phyloP scores from a whole-genome alignment of 306 rosid species.

The Rosa chinensis region DNA sequence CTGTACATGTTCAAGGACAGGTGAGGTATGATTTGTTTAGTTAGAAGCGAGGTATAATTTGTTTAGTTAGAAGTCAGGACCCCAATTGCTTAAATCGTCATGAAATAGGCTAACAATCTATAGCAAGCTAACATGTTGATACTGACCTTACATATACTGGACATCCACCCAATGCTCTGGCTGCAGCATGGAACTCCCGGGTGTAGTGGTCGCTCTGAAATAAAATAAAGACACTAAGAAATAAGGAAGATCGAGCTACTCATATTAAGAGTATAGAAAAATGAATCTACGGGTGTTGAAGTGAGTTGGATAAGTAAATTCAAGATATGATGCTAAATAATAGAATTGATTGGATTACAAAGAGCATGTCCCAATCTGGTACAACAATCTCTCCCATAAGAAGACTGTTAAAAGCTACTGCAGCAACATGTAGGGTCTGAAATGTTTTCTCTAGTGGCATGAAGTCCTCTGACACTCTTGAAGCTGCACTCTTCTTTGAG shows the following conservation, averaged over 20 bases:
- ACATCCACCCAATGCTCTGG: constrained; percentile 84
- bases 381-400: constrained; percentile 70
- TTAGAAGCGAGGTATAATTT: not conserved
- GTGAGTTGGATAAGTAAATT: not conserved
- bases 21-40: not conserved
- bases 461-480: constrained; percentile 83
- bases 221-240: constrained; percentile 10
- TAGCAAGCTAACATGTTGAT: not conserved
- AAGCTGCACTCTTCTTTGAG: constrained; percentile 62
- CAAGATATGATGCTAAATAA: not conserved
- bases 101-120: not conserved
- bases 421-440: constrained; percentile 70
- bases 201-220: constrained; percentile 65
- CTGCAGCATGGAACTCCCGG: constrained; percentile 79
- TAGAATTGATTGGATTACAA: constrained; percentile 38
- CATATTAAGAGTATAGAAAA: not conserved
- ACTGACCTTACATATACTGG: constrained; percentile 59
- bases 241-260: not conserved
- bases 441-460: constrained; percentile 71
- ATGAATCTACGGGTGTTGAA: not conserved
- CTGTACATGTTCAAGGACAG: not conserved
- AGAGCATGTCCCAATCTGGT: constrained; percentile 87
- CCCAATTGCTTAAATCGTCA: not conserved
- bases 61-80: not conserved
- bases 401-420: constrained; percentile 73